Conservation (phyloP, 2,329 filamentous ascomycete genomes). For the Teratosphaeria epicoccoides region DNA sequence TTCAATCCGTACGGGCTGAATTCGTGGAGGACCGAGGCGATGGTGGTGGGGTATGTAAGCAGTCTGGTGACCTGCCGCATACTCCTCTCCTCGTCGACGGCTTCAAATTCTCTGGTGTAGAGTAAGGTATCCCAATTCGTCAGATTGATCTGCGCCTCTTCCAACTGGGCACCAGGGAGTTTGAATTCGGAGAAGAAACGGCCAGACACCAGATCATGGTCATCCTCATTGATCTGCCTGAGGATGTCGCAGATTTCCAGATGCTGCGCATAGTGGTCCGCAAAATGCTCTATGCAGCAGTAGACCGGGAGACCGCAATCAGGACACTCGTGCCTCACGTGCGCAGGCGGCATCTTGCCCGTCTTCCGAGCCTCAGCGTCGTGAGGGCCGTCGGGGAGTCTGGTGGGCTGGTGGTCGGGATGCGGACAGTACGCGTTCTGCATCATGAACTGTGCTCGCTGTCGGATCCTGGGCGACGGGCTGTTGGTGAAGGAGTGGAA, state of each 20-base stretch:
- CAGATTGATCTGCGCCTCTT: slow-evolving; percentile 91
- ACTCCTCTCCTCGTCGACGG: slow-evolving; percentile 79
- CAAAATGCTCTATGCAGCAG: slow-evolving; percentile 91
- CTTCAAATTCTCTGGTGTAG: slow-evolving; percentile 83
- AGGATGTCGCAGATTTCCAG: slow-evolving; percentile 85
- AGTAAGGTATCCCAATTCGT: slow-evolving; percentile 97
- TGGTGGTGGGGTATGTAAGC: slow-evolving; percentile 84
- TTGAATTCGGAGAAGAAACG: slow-evolving; percentile 89
- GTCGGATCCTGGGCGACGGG: slow-evolving; percentile 76
- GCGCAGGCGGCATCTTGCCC: slow-evolving; percentile 55
- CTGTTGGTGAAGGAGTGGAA: slow-evolving; percentile 90
- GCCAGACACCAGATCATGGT: slow-evolving; percentile 85
- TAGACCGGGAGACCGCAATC: slow-evolving; percentile 92
- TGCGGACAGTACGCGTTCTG: slow-evolving; percentile 92
- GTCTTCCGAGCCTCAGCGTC: slow-evolving; percentile 54
- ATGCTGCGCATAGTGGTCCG: slow-evolving; percentile 88
- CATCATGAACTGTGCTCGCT: slow-evolving; percentile 79
- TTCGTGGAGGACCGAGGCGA: slow-evolving; percentile 87
- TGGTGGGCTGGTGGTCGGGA: slow-evolving; percentile 69
- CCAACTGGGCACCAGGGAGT: slow-evolving; percentile 79
- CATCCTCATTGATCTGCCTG: slow-evolving; percentile 91
- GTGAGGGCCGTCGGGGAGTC: slow-evolving; percentile 53
- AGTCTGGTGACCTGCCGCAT: slow-evolving; percentile 89
- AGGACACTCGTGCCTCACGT: slow-evolving; percentile 88
- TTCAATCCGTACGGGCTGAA: slow-evolving; percentile 83